Percentiles rank a stretch among this genome's conserved stretches.
Conservation (phyloP, 2,329 filamentous ascomycete genomes). For the Talaromyces sp. region DNA sequence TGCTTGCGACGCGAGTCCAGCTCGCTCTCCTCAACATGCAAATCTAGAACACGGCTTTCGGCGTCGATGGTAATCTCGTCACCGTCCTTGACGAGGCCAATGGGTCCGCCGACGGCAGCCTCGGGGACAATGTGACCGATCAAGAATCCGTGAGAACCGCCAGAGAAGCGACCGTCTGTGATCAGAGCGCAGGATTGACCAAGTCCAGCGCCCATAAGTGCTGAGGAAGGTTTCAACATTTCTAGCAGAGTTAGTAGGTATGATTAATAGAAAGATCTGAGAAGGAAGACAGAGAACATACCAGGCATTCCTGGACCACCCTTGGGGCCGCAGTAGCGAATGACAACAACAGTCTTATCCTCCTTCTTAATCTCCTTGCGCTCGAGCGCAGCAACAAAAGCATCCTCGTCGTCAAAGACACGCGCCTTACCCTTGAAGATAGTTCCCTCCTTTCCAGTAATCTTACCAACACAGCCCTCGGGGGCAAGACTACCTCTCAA, state of each 20-base stretch:
- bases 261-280: not conserved
- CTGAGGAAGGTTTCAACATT: slow-evolving; percentile 67
- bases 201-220: slow-evolving; percentile 68
- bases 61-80: slow-evolving; percentile 79
- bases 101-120: slow-evolving; percentile 78
- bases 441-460: slow-evolving; percentile 69
- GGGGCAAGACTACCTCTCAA: slow-evolving; percentile 64
- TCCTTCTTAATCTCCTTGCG: slow-evolving; percentile 65
- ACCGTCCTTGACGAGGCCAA: slow-evolving; percentile 74
- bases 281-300: slow-evolving; percentile 19
- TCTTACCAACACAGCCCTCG: slow-evolving; percentile 67
- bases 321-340: slow-evolving; percentile 69
- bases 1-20: slow-evolving; percentile 52
- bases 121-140: slow-evolving; percentile 86
- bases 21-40: slow-evolving; percentile 63
- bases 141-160: slow-evolving; percentile 78
- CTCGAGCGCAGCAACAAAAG: slow-evolving; percentile 64
- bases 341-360: slow-evolving; percentile 71
- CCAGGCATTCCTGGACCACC: slow-evolving; percentile 65
- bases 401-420: slow-evolving; percentile 65
- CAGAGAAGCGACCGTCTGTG: slow-evolving; percentile 60
- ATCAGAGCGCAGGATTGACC: slow-evolving; percentile 66
- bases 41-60: slow-evolving; percentile 61
- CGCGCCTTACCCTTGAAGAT: slow-evolving; percentile 64
- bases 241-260: slow-evolving; percentile 34